Base-by-base conservation (phyloP, 345 rosid species). In the Gossypium longicalyx region DNA sequence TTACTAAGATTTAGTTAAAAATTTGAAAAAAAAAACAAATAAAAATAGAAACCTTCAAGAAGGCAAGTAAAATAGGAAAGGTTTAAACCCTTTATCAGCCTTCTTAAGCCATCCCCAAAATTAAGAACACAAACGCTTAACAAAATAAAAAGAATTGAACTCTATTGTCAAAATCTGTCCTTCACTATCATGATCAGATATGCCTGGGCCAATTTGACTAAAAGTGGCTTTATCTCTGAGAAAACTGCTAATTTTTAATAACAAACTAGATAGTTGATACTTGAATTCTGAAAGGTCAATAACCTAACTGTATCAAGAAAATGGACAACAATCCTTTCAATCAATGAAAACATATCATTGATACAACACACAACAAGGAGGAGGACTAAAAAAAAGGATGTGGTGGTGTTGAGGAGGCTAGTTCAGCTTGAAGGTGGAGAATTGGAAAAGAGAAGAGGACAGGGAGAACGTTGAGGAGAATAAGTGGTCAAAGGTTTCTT, bases 91-190 rank as follows among this genome's bases (percentile, higher is more conserved):
- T 49, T 79, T 87, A 93, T 97, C 96, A 93, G 85, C 87, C 98
- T 90, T 86, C 78, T 90, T 83, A 95, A 82, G 85, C 98, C 98
- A 78, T 93, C 99, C 63, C 99, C 98, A 15, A 98, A 90, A 77
- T 93, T 95, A 71, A 98, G 99, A 76, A 95, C 91, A 54, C 90
- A 95, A 16, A 84, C 80, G 17, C 76, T 77, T 74, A 95, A 69
- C 73, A 25, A 93, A 78, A 86, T 88, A 93, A 79, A 91, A 95
- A 0, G 91, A 85, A 61, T 93, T 97, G 45, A 93, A 95, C 79
- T 93, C 94, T 62, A 83, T 92, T 53, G 94, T 95, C 77, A 93
- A 87, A 78, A 91, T 77, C 63, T 98, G 89, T 71, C 97, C 98
- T 82, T 93, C 98, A 78, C 56, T 74, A 81, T 95, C 93, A 81